Evolutionary conservation across 2,329 filamentous ascomycete species (phyloP).

Genomic region (Arthrobotrys iridis): DNA sequence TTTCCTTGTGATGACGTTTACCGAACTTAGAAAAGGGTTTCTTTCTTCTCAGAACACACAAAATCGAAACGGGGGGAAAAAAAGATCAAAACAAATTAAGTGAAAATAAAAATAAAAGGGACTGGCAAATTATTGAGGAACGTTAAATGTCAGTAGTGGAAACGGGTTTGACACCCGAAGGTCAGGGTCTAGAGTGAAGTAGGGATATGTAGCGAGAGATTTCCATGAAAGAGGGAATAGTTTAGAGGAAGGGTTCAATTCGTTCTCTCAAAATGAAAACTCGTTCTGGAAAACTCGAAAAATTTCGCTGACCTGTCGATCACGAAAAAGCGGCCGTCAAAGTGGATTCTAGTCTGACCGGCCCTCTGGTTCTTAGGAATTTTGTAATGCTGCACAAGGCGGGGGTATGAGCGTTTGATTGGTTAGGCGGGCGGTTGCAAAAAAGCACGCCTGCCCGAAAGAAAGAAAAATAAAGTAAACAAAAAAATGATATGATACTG

Average conservation of each 20-base stretch:
- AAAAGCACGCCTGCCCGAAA: neutral
- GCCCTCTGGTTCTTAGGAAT: constrained; percentile 20
- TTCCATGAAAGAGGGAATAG: constrained; percentile 2
- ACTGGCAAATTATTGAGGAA: constrained; percentile 26
- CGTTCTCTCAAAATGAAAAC: neutral
- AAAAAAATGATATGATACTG: constrained; percentile 18
- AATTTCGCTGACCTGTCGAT: neutral
- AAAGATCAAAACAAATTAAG: too few species aligned
- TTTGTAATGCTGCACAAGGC: constrained; percentile 24
- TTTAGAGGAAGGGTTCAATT: constrained; percentile 9
- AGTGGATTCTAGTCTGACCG: constrained; percentile 11
- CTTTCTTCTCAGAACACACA: neutral
- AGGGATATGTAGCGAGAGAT: constrained; percentile 26
- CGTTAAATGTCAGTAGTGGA: constrained; percentile 42
- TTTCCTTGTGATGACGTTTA: neutral
- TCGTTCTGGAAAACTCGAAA: neutral
- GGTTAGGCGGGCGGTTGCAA: constrained; percentile 25
- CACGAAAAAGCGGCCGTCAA: neutral
- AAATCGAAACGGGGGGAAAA: too few species aligned
- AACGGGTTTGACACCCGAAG: constrained; percentile 30
- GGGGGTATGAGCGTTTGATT: constrained; percentile 26
- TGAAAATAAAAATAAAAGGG: constrained; percentile 7
- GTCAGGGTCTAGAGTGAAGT: constrained; percentile 18
- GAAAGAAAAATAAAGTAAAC: neutral
- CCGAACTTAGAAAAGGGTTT: neutral